These are phyloP conservation scores for Crucibulum laeve DNA, from an alignment of 768 basidiomycete genomes.

Conservation along the genomic window DNA sequence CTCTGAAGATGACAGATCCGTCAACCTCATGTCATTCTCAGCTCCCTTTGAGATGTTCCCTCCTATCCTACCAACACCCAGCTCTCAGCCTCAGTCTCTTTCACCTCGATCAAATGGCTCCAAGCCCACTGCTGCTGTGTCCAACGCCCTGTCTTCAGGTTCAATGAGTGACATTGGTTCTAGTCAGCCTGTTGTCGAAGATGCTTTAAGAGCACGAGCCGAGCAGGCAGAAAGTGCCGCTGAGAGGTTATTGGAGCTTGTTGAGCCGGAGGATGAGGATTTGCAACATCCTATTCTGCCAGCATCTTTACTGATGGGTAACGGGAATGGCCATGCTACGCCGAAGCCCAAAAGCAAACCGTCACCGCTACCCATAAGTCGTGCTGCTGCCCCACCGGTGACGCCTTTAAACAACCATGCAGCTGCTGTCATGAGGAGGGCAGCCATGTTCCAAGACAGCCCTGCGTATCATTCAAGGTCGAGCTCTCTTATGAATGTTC, in stretches of 20 bases:
- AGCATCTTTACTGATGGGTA: slow-evolving; percentile 45
- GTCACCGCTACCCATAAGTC: slow-evolving; percentile 26
- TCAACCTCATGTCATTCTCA: slow-evolving; percentile 71
- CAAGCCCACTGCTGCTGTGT: slow-evolving; percentile 41
- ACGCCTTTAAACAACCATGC: slow-evolving; percentile 64
- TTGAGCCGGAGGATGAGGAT: slow-evolving; percentile 70
- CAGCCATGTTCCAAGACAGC: slow-evolving; percentile 79
- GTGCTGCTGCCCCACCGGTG: slow-evolving; percentile 36
- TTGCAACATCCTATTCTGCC: slow-evolving; percentile 51
- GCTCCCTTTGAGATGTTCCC: slow-evolving; percentile 55
- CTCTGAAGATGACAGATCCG: slow-evolving; percentile 57
- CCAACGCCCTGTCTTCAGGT: slow-evolving; percentile 60
- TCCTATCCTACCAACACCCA: slow-evolving; percentile 21
- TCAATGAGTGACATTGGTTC: slow-evolving; percentile 32
- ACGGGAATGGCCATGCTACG: slow-evolving; percentile 25
- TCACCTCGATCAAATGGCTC: slow-evolving; percentile 53
- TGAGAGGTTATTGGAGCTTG: slow-evolving; percentile 79
- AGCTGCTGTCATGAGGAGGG: slow-evolving; percentile 65
- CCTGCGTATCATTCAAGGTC: slow-evolving; percentile 48
- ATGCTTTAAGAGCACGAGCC: slow-evolving; percentile 80
- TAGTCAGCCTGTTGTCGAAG: slow-evolving; percentile 64
- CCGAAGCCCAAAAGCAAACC: slow-evolving; percentile 38
- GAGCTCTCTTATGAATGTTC: slow-evolving; percentile 63
- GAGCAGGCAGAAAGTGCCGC: slow-evolving; percentile 94
- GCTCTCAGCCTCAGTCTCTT: slow-evolving; percentile 41